Evolutionary conservation across 345 rosid species (phyloP), one percentile per base, ranked within the genome.

Genomic region (Salix koriyanagi): DNA sequence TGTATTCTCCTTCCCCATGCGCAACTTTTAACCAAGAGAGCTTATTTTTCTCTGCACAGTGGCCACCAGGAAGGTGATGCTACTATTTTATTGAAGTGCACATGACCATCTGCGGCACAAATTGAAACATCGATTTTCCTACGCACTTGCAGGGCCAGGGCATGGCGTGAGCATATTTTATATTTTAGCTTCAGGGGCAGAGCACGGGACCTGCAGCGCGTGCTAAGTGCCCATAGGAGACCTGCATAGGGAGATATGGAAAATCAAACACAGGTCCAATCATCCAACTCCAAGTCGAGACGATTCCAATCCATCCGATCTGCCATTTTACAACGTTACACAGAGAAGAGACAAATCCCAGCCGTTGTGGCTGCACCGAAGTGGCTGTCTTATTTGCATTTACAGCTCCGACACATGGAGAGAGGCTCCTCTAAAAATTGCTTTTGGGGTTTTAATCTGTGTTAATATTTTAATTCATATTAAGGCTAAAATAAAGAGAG

Each of bases 131-230:
- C 12, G 46, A 37, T 65, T 64, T 65, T 61, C 25, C 69, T 19
- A 6, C 8, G 30, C 48, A 42, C 25, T 64, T 32, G 69, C 19
- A 39, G 25, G 25, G 42, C 39, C 19, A 39, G 25, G 25, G 42
- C 39, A 28, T 10, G 39, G 54, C 25, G 72, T 37, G 72, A 54
- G 14, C 72, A 34, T 52, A 36, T 67, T 67, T 32, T 25, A 19
- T 23, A 42, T 25, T 42, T 26, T 7, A 23, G 37, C 32, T 23
- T n/a, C 5, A 52, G 42, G 68, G 79, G 32, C 46, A 14, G 42
- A 56, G 67, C 58, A 16, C 70, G 32, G 71, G 42, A 69, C 62
- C 79, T 69, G 74, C 69, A 41, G 8, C 60, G 79, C 79, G 30
- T 69, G 74, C 62, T 32, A 21, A 30, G 44, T 58, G 69, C 46